Conservation (phyloP, 306 rosid genomes). For the Clitoria ternatea region DNA sequence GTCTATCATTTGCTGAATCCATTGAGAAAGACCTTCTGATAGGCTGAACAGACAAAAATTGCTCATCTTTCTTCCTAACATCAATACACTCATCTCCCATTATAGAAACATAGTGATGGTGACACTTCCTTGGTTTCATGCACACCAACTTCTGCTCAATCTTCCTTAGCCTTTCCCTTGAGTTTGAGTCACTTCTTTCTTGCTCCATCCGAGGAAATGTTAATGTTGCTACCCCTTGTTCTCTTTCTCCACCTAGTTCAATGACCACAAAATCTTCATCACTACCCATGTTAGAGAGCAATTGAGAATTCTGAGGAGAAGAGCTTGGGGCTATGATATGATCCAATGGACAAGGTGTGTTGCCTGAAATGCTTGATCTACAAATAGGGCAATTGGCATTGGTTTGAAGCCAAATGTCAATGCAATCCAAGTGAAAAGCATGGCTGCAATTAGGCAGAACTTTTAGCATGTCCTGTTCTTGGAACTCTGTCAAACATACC, state of each 20-base stretch:
- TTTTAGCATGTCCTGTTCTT: slow-evolving; percentile 43
- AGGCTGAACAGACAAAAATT: slow-evolving; percentile 48
- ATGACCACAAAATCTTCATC: slow-evolving; percentile 77
- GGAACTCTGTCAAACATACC: slow-evolving; percentile 60
- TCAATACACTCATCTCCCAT: slow-evolving; percentile 80
- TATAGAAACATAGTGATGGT: slow-evolving; percentile 45
- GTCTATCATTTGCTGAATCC: slow-evolving; percentile 61
- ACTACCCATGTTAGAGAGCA: slow-evolving; percentile 45
- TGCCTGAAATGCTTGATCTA: slow-evolving; percentile 49
- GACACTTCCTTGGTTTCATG: slow-evolving; percentile 45
- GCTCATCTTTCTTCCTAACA: slow-evolving; percentile 50
- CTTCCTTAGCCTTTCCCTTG: slow-evolving; percentile 24
- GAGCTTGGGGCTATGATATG: slow-evolving; percentile 64
- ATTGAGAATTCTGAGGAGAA: slow-evolving; percentile 68
- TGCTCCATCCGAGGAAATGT: slow-evolving; percentile 30
- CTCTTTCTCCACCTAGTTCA: slow-evolving; percentile 44
- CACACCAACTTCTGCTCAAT: slow-evolving; percentile 24
- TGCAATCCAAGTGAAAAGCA: slow-evolving; percentile 65
- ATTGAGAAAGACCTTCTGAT: slow-evolving; percentile 67
- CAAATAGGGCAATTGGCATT: slow-evolving; percentile 69
- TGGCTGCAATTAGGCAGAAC: slow-evolving; percentile 56
- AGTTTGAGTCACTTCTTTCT: slow-evolving; percentile 30
- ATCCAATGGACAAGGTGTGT: slow-evolving; percentile 30
- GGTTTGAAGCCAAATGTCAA: slow-evolving; percentile 61
- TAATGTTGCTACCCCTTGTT: slow-evolving; percentile 33